Conservation (phyloP, 331 rosid species). For the Malus hybrid region DNA sequence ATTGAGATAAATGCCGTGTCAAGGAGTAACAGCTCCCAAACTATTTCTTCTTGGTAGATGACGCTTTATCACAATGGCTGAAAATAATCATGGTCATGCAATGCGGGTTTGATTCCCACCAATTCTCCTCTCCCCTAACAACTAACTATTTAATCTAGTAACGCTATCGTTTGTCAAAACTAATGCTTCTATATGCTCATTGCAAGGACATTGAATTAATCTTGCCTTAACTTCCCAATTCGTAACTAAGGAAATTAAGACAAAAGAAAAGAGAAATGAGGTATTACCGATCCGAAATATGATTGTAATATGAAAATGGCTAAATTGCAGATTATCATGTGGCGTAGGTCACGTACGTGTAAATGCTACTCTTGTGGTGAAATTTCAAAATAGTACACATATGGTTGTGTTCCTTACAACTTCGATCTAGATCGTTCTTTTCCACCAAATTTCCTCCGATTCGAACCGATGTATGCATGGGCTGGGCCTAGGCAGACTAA, state of each 20-base stretch:
- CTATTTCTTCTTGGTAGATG: too few species aligned
- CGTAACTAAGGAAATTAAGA: background rate
- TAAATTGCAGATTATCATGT: background rate
- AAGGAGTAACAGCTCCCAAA: background rate
- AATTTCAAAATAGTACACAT: too few species aligned
- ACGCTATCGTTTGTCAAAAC: too few species aligned
- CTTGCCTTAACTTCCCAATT: background rate
- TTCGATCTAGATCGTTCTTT: background rate
- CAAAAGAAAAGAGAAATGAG: background rate
- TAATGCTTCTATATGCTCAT: background rate
- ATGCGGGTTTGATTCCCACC: too few species aligned
- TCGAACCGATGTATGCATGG: background rate
- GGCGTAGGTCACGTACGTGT: background rate
- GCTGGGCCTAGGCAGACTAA: too few species aligned
- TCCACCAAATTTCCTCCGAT: background rate
- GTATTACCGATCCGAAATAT: background rate
- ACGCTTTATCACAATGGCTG: too few species aligned
- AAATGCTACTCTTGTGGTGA: too few species aligned
- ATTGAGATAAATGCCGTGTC: background rate
- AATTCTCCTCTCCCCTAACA: too few species aligned
- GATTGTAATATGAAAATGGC: background rate
- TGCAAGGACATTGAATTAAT: background rate
- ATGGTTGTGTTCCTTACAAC: background rate
- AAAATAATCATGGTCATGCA: too few species aligned
- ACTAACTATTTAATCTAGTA: too few species aligned